Evolutionary conservation across 2,329 filamentous ascomycete species (phyloP), one percentile per base, ranked within the genome.

Genomic region (Iodosphaeria phyllophila): DNA sequence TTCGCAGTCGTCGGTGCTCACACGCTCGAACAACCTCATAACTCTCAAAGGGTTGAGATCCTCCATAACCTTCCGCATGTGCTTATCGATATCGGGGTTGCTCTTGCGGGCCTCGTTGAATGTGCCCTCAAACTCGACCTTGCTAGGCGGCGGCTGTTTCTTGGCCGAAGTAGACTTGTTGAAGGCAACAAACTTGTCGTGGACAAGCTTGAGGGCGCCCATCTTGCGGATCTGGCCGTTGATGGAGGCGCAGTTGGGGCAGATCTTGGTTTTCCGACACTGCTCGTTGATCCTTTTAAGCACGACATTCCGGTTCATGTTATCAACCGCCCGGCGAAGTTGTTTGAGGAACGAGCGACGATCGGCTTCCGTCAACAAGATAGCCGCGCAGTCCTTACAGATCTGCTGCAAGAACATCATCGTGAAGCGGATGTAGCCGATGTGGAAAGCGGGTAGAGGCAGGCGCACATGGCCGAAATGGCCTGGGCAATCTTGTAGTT

Each of bases 401-500:
- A 98, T 91, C 42, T 89, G 77, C 46, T 95, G 84, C 13, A 98
- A 61, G 28, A 92, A 84, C 22, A 74, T 74, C 44, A 92, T 86
- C 34, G 89, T 82, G 46, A 91, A 83, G 46, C 83, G 89, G 39
- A 98, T 67, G 46, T 93, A 98, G 18, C 89, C 89, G 35, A 95
- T 83, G 45, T 98, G 89, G 43, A 95, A 95, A 21, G 77, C 82
- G 4, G 89, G 89, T 25, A 98, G 59, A 2, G 86, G 80, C 9
- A 98, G 66, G 41, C 79, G 73, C 40, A 98, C 77, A 50, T 93
- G 76, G 23, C 89, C 89, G 43, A 95, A 98, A 50, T 98, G 89
- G 8, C 89, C 89, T 38, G 82, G 89, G 50, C 89, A 98, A 35
- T 75, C 71, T 39, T 82, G 68, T 16, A 95, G 58, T 10, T 71